Evolutionary conservation across 208 protist species (phyloP), one percentile per base, ranked within the genome.

Genomic region (Phytomonas serpens): DNA sequence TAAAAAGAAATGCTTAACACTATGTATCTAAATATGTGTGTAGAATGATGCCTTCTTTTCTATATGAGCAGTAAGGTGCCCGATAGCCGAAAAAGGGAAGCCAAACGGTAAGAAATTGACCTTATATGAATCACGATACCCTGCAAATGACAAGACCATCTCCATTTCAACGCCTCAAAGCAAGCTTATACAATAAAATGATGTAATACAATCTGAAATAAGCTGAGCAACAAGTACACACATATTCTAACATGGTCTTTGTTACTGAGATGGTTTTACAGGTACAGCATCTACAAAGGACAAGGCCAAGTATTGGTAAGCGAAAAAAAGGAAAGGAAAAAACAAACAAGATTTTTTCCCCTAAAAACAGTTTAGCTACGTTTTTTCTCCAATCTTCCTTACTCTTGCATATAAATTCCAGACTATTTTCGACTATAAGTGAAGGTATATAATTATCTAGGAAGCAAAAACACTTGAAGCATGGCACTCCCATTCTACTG

Each of bases 1-100:
- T 68, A 47, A 32, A 61, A 32, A 66, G 63, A 10, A 67, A 67
- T 67, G 38, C n/a, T 67, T 67, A 6, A 61, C 23, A 72, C 29
- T 63, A 75, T 65, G 27, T 23, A 61, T 65, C 23, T 40, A 29
- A 16, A 2, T 62, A 23, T 34, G 16, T 67, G 19, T 67, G 16
- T 67, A 23, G 34, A 67, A 23, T 67, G 38, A 61, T 67, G 19
- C 63, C 34, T 38, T 67, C 16, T 23, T 67, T 40, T 67, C 40
- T 37, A 67, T 27, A 65, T 65, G 40, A 57, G 27, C 47, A 19
- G 16, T 5, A 27, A 57, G 7, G 23, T 57, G 23, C 16, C 47
- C 23, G 47, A 57, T 57, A 57, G 19, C 2, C 23, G 47, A 27
- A 19, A 57, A 57, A 27, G 23, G 10, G 47, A 57, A 57, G 27